Evolutionary conservation across 495 filamentous ascomycete genomes (phyloP), one percentile per base, ranked within the genome.

Genomic region (Penicillium turbatum): DNA sequence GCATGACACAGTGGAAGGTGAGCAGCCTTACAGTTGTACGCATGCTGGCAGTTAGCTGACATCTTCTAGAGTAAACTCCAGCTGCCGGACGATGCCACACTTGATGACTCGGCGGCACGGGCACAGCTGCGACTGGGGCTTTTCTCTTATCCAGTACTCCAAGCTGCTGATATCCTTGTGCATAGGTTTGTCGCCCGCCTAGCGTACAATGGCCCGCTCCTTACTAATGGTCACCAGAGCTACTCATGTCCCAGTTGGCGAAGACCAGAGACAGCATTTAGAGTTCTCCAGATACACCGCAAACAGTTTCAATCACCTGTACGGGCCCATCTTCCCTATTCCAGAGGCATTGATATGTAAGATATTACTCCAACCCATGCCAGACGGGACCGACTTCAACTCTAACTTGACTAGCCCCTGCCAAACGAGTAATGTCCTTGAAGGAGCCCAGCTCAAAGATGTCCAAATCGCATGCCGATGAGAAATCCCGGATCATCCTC

Each of bases 1-100:
- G 95, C 10, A 98, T 98, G 95, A 97, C 93, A 36, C 92, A 97
- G 72, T 97, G 92, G 92, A 98, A 97, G 82, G 89, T 90, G 50
- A 60, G 75, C 66, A 29, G 17, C 9, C 39, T 19, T 35, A 15
- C 19, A 31, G 19, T 45, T 21, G 12, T 34, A 31, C 1, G 32
- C 10, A 32, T 19, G 6, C 35, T 6, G 17, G 16, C 15, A 16
- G 48, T 42, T 31, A 41, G 54, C 61, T 60, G 48, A 58, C 48
- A 21, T 7, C 10, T 17, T 26, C 19, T 53, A 92, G 88, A 87
- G 80, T 67, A 93, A 93, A 69, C 70, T 90, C 10, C 68, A 79
- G 19, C 60, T 86, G 24, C 66, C 79, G 6, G 76, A 85, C 9
- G 74, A 85, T 36, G 64, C 75, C 1, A 75, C 70, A 2, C 66